Evolutionary conservation across 2,329 filamentous ascomycete genomes (phyloP).

Genomic region (Curvularia sp.): DNA sequence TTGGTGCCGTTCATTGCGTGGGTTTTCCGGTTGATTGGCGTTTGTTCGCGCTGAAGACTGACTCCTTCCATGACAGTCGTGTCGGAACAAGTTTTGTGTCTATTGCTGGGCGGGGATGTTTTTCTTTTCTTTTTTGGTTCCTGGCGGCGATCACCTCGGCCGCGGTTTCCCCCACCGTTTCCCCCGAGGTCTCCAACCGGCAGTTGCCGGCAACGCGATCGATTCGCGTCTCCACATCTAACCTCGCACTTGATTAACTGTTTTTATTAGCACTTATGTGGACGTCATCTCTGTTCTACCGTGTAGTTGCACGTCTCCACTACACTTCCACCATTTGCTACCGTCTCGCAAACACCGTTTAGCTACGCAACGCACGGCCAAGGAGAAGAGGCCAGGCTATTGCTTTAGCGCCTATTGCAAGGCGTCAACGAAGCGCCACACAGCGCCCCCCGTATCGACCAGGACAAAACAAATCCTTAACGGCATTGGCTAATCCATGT

Average conservation of each 20-base stretch:
- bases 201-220: not conserved
- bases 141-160: constrained; percentile 12
- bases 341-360: not conserved
- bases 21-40: too few relatives aligned
- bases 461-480: not conserved
- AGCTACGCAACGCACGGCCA: not conserved
- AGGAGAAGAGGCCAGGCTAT: not conserved
- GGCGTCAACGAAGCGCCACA: not conserved
- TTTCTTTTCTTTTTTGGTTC: constrained; percentile 6
- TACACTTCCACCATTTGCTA: too few relatives aligned
- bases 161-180: constrained; percentile 11
- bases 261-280: too few relatives aligned
- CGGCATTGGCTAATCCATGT: not conserved
- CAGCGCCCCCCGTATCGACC: not conserved
- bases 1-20: constrained; percentile 20
- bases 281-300: not conserved
- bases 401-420: not conserved
- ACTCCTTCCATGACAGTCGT: not conserved
- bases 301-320: not conserved
- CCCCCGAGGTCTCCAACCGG: constrained; percentile 4
- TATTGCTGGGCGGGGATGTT: constrained; percentile 11
- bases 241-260: not conserved
- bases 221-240: constrained; percentile 1
- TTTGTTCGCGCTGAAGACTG: not conserved
- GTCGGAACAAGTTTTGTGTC: constrained; percentile 5